Conservation (phyloP, 768 basidiomycete genomes). For the Lyophyllum shimeji region DNA sequence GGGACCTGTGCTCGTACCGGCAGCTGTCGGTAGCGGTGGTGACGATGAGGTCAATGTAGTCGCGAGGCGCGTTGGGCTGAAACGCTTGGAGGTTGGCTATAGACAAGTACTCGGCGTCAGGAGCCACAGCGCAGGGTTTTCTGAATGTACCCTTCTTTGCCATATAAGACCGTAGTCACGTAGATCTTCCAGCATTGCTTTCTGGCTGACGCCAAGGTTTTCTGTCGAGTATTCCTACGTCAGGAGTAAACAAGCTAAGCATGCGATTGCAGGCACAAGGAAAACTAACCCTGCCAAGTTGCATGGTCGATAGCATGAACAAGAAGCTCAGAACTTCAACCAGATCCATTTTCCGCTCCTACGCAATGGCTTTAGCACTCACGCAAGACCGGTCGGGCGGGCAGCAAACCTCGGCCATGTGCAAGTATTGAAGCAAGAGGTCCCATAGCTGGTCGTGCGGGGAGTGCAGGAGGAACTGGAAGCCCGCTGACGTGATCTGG, state of each 20-base stretch:
- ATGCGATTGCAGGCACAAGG: not conserved
- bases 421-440: slow-evolving; percentile 85
- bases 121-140: slow-evolving; percentile 15
- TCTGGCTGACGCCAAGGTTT: slow-evolving; percentile 73
- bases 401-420: slow-evolving; percentile 71
- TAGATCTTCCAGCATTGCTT: slow-evolving; percentile 87
- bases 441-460: slow-evolving; percentile 97
- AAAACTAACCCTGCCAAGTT: slow-evolving; percentile 76
- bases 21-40: slow-evolving; percentile 70
- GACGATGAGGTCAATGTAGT: slow-evolving; percentile 93
- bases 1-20: slow-evolving; percentile 55
- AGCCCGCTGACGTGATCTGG: slow-evolving; percentile 91
- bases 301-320: slow-evolving; percentile 97
- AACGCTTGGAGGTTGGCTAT: slow-evolving; percentile 73
- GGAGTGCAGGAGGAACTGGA: slow-evolving; percentile 94
- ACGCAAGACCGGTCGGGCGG: slow-evolving; percentile 8
- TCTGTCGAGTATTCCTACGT: slow-evolving; percentile 87
- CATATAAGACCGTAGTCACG: slow-evolving; percentile 94
- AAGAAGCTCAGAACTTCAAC: slow-evolving; percentile 93
- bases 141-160: slow-evolving; percentile 64
- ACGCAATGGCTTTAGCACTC: slow-evolving; percentile 18
- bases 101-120: slow-evolving; percentile 2
- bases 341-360: slow-evolving; percentile 89
- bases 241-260: not conserved
- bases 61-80: slow-evolving; percentile 92